Evolutionary conservation across 805 yeast species (phyloP).

Genomic region (Torulaspora delbrueckii): DNA sequence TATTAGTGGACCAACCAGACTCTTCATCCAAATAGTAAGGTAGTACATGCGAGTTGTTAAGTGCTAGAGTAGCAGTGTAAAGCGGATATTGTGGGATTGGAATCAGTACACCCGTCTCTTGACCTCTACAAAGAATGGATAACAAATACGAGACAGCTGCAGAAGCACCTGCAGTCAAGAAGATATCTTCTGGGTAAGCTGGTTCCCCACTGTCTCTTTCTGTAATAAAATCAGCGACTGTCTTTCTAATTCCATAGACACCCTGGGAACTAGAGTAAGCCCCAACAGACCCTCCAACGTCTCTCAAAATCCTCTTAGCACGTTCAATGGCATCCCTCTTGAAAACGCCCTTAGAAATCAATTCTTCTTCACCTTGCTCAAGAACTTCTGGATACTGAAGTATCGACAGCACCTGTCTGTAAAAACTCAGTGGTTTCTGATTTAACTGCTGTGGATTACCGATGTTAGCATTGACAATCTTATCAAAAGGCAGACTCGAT

Average conservation of each 20-base stretch:
- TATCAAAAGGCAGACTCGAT: slow-evolving; percentile 64
- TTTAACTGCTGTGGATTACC: slow-evolving; percentile 98
- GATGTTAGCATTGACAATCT: slow-evolving; percentile 84
- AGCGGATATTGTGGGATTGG: slow-evolving; percentile 98
- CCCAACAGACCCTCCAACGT: slow-evolving; percentile 75
- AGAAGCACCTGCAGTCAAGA: slow-evolving; percentile 91
- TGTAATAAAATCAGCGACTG: slow-evolving; percentile 76
- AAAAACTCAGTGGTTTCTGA: slow-evolving; percentile 92
- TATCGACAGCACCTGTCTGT: slow-evolving; percentile 81
- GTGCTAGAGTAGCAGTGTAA: slow-evolving; percentile 89
- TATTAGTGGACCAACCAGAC: slow-evolving; percentile 77
- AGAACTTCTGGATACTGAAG: slow-evolving; percentile 79
- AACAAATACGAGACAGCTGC: slow-evolving; percentile 82
- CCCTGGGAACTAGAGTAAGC: slow-evolving; percentile 97
- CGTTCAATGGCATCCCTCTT: slow-evolving; percentile 71
- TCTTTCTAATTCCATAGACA: slow-evolving; percentile 59
- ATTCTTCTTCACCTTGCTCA: slow-evolving; percentile 23
- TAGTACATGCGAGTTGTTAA: slow-evolving; percentile 74
- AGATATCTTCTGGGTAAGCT: slow-evolving; percentile 67
- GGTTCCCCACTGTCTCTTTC: slow-evolving; percentile 72
- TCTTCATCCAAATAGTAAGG: slow-evolving; percentile 84
- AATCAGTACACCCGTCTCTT: slow-evolving; percentile 71
- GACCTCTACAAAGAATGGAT: slow-evolving; percentile 62
- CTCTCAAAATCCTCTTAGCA: slow-evolving; percentile 54
- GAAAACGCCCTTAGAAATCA: slow-evolving; percentile 25